phyloP scores from a whole-genome alignment of 768 basidiomycete genomes.

The Phylloporus arenicola region DNA sequence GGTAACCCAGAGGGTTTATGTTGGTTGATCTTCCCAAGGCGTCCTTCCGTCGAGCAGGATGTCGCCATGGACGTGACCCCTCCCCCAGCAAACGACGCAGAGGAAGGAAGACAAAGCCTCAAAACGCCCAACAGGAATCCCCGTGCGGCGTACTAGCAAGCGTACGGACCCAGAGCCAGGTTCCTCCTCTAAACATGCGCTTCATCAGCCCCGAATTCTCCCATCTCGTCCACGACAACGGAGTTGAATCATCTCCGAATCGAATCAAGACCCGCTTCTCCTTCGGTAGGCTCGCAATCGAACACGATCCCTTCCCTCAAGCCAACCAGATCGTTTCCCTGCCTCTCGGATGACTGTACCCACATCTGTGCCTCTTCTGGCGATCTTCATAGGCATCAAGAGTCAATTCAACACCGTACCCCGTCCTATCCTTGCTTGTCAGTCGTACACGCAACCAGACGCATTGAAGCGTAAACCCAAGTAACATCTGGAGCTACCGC shows the following conservation, averaged over 20 bases:
- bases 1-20: not conserved
- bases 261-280: slow-evolving; percentile 6
- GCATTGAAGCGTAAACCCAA: slow-evolving; percentile 20
- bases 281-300: not conserved
- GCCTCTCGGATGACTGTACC: slow-evolving; percentile 18
- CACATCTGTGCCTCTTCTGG: slow-evolving; percentile 27
- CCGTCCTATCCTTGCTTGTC: slow-evolving; percentile 22
- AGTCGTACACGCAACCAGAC: slow-evolving; percentile 28
- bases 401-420: slow-evolving; percentile 25
- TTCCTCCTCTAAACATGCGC: not conserved
- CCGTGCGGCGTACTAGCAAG: not conserved
- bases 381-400: slow-evolving; percentile 26
- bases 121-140: too few relatives aligned
- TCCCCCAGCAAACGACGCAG: slow-evolving; percentile 16
- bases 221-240: slow-evolving; percentile 4
- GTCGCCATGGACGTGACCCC: not conserved
- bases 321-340: slow-evolving; percentile 19
- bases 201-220: slow-evolving; percentile 4
- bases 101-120: slow-evolving; percentile 2
- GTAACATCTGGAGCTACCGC: too few relatives aligned
- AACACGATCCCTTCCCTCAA: not conserved
- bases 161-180: not conserved
- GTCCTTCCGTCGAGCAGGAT: slow-evolving; percentile 15
- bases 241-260: slow-evolving; percentile 13
- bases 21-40: slow-evolving; percentile 20